Evolutionary conservation across 1,284 basidiomycete genomes (phyloP).

Genomic region (Cryptococcus sp.): DNA sequence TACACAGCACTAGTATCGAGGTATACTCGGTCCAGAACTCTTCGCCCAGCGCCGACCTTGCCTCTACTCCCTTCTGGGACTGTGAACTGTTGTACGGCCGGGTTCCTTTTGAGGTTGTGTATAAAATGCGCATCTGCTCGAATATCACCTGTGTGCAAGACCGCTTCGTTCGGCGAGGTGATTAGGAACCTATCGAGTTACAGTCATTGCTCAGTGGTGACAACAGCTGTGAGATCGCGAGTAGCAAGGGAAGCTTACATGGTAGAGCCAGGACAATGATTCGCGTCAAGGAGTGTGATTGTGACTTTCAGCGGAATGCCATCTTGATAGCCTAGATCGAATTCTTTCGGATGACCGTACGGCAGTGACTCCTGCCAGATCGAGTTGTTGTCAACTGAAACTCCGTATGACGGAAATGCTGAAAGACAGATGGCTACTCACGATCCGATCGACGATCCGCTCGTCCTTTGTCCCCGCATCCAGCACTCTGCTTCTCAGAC

Average conservation of each 20-base stretch:
- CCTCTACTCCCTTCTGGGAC: constrained; percentile 35
- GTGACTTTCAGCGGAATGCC: constrained; percentile 59
- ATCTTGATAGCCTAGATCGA: constrained; percentile 61
- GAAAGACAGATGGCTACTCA: constrained; percentile 10
- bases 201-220: background rate
- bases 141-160: constrained; percentile 91
- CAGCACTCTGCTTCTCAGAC: constrained; percentile 61
- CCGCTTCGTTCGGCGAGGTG: constrained; percentile 67
- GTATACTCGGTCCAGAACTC: constrained; percentile 72
- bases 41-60: constrained; percentile 11
- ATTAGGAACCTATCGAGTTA: constrained; percentile 72
- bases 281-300: constrained; percentile 83
- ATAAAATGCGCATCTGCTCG: constrained; percentile 81
- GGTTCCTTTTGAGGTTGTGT: constrained; percentile 66
- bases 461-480: constrained; percentile 41
- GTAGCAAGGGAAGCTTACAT: constrained; percentile 63
- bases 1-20: constrained; percentile 67
- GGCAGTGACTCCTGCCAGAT: constrained; percentile 35
- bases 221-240: background rate
- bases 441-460: constrained; percentile 36
- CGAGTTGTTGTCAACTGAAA: background rate
- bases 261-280: constrained; percentile 89
- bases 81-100: constrained; percentile 70
- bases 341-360: constrained; percentile 59
- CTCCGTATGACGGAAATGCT: background rate